phyloP scores from a whole-genome alignment of 1,139 yeast species.

The Yamadazyma diospyri region DNA sequence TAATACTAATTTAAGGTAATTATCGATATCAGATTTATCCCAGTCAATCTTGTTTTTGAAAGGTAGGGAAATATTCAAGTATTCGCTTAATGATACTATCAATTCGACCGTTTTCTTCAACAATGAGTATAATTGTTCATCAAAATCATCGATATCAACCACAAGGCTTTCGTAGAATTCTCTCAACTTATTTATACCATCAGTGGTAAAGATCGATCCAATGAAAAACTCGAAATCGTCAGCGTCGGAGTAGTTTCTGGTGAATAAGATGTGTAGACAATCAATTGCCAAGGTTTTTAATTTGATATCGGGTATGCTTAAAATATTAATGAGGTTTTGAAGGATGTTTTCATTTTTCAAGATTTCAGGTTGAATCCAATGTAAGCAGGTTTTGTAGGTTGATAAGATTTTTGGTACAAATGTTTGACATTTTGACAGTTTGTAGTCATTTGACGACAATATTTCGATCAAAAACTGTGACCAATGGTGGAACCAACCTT shows the following conservation, averaged over 20 bases:
- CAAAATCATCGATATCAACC: conserved; percentile 72
- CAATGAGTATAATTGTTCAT: conserved; percentile 74
- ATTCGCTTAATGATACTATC: conserved; percentile 86
- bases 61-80: conserved; percentile 45
- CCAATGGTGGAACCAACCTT: conserved; percentile 91
- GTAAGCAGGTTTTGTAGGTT: conserved; percentile 83
- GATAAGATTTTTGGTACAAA: conserved; percentile 71
- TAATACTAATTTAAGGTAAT: conserved; percentile 70
- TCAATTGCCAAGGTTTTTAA: conserved; percentile 85
- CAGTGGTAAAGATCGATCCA: conserved; percentile 70
- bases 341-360: conserved; percentile 66
- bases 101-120: conserved; percentile 89
- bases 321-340: conserved; percentile 57
- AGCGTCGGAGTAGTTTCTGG: conserved; percentile 66
- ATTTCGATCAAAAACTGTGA: conserved; percentile 58
- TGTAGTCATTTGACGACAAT: conserved; percentile 29
- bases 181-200: conserved; percentile 65
- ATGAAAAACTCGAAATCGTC: conserved; percentile 79
- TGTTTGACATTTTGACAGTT: conserved; percentile 35
- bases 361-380: conserved; percentile 83
- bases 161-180: conserved; percentile 61
- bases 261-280: conserved; percentile 83
- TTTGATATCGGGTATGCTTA: conserved; percentile 58
- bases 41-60: conserved; percentile 38
- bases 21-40: conserved; percentile 55